Conservation (phyloP, 2,329 filamentous ascomycete species). For the Epichloe gansuensis region DNA sequence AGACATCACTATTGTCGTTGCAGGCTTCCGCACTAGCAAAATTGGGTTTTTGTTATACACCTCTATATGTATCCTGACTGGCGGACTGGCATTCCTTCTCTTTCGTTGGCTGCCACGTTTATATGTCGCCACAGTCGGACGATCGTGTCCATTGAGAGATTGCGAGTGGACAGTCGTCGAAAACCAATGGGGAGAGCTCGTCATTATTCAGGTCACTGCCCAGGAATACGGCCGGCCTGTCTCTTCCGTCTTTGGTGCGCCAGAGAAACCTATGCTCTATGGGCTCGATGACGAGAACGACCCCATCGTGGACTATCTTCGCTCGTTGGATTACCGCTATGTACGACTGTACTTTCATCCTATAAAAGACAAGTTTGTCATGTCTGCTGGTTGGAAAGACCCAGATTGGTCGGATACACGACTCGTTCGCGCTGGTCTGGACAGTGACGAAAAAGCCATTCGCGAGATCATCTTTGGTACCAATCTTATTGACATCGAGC, state of each 20-base stretch:
- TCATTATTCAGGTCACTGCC: conserved; percentile 53
- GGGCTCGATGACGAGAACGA: conserved; percentile 51
- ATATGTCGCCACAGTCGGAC: conserved; percentile 66
- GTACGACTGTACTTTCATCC: conserved; percentile 89
- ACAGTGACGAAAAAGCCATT: conserved; percentile 74
- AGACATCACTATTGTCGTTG: conserved; percentile 85
- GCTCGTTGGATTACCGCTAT: conserved; percentile 82
- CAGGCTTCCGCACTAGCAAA: conserved; percentile 72
- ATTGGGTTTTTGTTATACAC: conserved; percentile 58
- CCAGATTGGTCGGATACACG: conserved; percentile 73
- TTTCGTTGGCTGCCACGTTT: conserved; percentile 84
- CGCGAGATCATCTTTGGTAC: conserved; percentile 78
- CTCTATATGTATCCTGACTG: conserved; percentile 54
- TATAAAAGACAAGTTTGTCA: conserved; percentile 72
- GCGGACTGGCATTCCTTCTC: conserved; percentile 70
- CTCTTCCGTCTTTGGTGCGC: conserved; percentile 53
- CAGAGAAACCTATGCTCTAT: conserved; percentile 45
- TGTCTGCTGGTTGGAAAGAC: conserved; percentile 88
- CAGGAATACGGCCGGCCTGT: conserved; percentile 40
- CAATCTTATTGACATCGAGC: conserved; percentile 85
- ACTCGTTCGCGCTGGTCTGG: conserved; percentile 63
- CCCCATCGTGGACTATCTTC: conserved; percentile 61
- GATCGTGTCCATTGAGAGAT: conserved; percentile 51
- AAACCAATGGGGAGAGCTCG: conserved; percentile 94
- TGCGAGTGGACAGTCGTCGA: conserved; percentile 91